Base-by-base conservation (phyloP, 2,329 filamentous ascomycete species). In the Beauveria caledonica region DNA sequence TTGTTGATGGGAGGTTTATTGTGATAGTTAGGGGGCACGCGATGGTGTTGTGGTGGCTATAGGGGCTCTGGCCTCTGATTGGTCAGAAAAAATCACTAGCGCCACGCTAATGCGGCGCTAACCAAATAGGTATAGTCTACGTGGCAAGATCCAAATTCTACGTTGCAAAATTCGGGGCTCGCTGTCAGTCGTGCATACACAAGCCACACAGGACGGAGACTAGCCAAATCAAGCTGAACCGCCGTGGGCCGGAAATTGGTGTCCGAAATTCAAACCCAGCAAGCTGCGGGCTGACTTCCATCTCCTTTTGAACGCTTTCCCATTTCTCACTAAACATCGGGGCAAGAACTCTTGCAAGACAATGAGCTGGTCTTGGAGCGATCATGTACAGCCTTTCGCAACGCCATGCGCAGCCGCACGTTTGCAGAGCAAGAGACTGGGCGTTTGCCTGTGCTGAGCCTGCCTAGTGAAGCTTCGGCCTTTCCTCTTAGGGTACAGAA, bases 141-240 rank as follows among this genome's bases (percentile, higher is more conserved):
- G n/a, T n/a, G n/a, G n/a, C n/a, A n/a, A n/a, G n/a, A n/a, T n/a
- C n/a, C n/a, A n/a, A n/a, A n/a, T n/a, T n/a, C n/a, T n/a, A n/a
- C n/a, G n/a, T n/a, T n/a, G n/a, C n/a, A n/a, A n/a, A n/a, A n/a
- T n/a, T n/a, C n/a, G n/a, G n/a, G n/a, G n/a, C n/a, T n/a, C n/a
- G 39, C 21, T 55, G 52, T 19, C 39, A 44, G 50, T 55, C 39
- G 10, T 29, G 39, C 52, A 53, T 27, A 27, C 15, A 3, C 36
- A 48, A 40, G 45, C 48, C 48, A 52, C 48, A 5, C 21, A 36
- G 48, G 25, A 44, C 56, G 48, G 25, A 53, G 57, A 25, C 57
- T 59, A 59, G 49, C 57, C 57, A 45, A 19, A 59, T 59, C 48
- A 59, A 59, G 57, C 40, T 36, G 25, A 6, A 52, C 11, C 39